Conservation (phyloP, 306 rosid genomes). For the Gastrolobium villosum region DNA sequence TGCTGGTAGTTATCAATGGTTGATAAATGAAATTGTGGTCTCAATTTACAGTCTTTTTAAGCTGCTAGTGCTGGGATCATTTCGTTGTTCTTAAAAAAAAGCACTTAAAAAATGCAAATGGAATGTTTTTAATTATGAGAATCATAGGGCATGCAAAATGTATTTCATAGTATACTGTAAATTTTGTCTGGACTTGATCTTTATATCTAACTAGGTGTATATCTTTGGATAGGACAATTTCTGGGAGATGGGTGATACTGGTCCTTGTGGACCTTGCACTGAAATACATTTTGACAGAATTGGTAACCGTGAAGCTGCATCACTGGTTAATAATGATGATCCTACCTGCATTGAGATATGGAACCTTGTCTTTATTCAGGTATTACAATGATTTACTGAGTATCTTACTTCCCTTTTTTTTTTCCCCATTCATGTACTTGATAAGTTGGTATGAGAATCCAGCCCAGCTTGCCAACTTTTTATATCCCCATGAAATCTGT, state of each 20-base stretch:
- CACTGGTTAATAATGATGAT: slow-evolving; percentile 89
- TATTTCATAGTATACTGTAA: not conserved
- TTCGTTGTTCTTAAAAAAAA: not conserved
- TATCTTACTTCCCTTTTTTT: slow-evolving; percentile 15
- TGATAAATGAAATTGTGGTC: slow-evolving; percentile 18
- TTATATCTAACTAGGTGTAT: slow-evolving; percentile 38
- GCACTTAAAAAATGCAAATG: not conserved
- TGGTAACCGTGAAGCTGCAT: slow-evolving; percentile 96
- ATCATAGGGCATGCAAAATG: slow-evolving; percentile 7
- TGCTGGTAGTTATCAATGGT: slow-evolving; percentile 15
- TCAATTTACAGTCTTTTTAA: slow-evolving; percentile 2
- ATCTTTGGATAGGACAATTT: slow-evolving; percentile 81
- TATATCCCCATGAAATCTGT: slow-evolving; percentile 1
- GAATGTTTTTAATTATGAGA: not conserved
- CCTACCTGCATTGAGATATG: slow-evolving; percentile 98
- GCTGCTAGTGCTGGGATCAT: slow-evolving; percentile 10
- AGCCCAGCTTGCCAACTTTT: slow-evolving; percentile 21
- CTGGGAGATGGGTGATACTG: slow-evolving; percentile 99
- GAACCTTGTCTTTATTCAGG: slow-evolving; percentile 99
- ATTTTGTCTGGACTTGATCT: slow-evolving; percentile 6
- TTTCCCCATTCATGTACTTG: not conserved
- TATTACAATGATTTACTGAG: slow-evolving; percentile 40
- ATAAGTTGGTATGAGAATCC: slow-evolving; percentile 17
- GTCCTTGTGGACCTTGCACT: slow-evolving; percentile 99
- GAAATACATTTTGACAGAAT: slow-evolving; percentile 96